phyloP scores from a whole-genome alignment of 129 eudicot species.

The Mikania micrantha region DNA sequence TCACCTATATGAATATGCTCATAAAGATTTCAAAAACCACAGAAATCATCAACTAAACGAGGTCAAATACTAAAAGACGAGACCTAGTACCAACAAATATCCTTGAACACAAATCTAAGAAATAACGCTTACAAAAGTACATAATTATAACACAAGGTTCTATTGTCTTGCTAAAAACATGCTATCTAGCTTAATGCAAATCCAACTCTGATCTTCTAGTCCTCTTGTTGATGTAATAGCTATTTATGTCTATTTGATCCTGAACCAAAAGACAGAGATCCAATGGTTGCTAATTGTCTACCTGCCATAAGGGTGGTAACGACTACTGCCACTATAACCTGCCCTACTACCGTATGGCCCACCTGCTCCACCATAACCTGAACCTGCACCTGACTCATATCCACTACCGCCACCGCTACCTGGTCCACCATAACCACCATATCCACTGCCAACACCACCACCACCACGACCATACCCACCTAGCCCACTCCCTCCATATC shows the following conservation, averaged over 20 bases:
- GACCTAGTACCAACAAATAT: constrained; percentile 3
- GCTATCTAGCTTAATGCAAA: constrained; percentile 26
- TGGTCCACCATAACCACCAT: constrained; percentile 63
- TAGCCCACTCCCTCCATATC: constrained; percentile 53
- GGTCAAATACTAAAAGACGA: constrained; percentile 18
- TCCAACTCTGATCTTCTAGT: constrained; percentile 31
- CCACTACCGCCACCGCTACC: constrained; percentile 36
- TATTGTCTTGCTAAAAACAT: constrained; percentile 18
- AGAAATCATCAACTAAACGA: constrained; percentile 1
- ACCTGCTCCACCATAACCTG: constrained; percentile 65
- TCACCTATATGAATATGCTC: constrained; percentile 14
- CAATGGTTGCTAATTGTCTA: constrained; percentile 37
- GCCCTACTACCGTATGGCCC: constrained; percentile 71
- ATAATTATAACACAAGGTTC: constrained; percentile 22
- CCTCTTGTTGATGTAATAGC: constrained; percentile 29
- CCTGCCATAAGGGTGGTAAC: constrained; percentile 90
- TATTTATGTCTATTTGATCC: constrained; percentile 24
- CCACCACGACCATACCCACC: constrained; percentile 79
- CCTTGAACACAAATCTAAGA: neutral
- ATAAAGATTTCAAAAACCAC: neutral
- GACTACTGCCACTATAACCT: constrained; percentile 62
- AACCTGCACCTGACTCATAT: constrained; percentile 36
- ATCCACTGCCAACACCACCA: constrained; percentile 52
- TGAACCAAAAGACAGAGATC: constrained; percentile 22
- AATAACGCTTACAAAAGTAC: constrained; percentile 22